Base-by-base conservation (phyloP, 2,329 filamentous ascomycete genomes). In the Fusarium nanum region DNA sequence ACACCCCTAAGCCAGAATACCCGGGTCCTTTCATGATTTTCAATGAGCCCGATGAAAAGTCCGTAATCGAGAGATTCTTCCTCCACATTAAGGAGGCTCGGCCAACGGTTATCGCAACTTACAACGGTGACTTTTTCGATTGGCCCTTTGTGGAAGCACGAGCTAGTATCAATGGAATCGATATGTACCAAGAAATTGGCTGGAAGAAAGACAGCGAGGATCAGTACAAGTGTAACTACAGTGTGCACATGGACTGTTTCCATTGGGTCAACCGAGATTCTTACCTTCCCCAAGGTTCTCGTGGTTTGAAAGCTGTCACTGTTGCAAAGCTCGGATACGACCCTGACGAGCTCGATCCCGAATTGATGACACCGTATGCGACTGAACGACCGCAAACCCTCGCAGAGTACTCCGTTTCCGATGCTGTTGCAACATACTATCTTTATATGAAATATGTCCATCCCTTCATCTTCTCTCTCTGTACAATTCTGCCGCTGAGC, bases 391-490 rank as follows among this genome's bases (percentile, higher is more conserved):
- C 96, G 1, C 96, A 99, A 78, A 97, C 93, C 0, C 85, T 99
- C 54, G 95, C 96, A 11, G 96, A 99, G 77, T 99, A 99, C 82
- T 99, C 97, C 0, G 96, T 99, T 46, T 99, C 97, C 76, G 97
- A 99, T 85, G 97, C 97, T 12, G 96, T 99, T 53, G 96, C 96
- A 23, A 99, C 96, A 1, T 99, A 99, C 79, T 99, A 99, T 78
- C 84, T 99, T 67, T 99, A 99, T 86, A 99, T 99, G 97, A 99
- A 99, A 91, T 99, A 99, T 80, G 93, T 99, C n/a, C 96, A 99
- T 79, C 96, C 96, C 6, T 99, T 99, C 84, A 96, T 99, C 79
- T 99, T 99, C 86, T 98, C 97, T 2, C 85, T 99, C 1, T 99
- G 96, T 81, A 99, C 94, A 2, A 98, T 99, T 82, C 86, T 99